Percentiles rank a stretch among this genome's conserved stretches.
These are phyloP conservation scores for Acacia pycnantha DNA, from an alignment of 331 rosid genomes.

Conservation along the genomic window DNA sequence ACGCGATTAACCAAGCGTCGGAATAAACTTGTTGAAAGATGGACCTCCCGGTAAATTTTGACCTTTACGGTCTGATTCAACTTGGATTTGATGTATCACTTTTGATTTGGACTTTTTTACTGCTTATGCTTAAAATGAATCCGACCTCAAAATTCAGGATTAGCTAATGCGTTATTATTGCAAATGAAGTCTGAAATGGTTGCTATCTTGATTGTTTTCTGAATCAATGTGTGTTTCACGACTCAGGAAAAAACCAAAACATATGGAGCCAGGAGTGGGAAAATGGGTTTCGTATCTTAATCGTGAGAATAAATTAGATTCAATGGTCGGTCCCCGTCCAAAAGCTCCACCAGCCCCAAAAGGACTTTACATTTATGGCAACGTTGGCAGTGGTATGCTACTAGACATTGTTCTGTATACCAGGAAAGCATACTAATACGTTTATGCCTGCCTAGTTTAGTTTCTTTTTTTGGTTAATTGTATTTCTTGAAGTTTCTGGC, in stretches of 20 bases:
- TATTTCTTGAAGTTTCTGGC: constrained; percentile 21
- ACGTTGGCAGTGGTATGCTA: constrained; percentile 86
- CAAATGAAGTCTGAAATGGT: background rate
- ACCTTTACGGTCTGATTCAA: constrained; percentile 22
- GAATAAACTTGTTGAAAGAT: constrained; percentile 51
- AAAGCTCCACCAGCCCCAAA: constrained; percentile 84
- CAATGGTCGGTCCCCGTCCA: constrained; percentile 72
- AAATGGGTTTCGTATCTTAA: constrained; percentile 98
- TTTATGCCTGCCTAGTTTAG: constrained; percentile 9
- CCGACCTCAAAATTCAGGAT: background rate
- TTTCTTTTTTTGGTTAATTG: constrained; percentile 2
- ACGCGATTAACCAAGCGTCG: constrained; percentile 26
- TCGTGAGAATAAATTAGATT: constrained; percentile 88
- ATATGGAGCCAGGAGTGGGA: constrained; percentile 86
- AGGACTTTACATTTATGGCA: constrained; percentile 93
- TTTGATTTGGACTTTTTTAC: background rate
- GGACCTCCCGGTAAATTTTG: constrained; percentile 54
- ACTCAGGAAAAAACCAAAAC: constrained; percentile 60
- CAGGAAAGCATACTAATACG: constrained; percentile 8
- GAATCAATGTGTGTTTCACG: constrained; percentile 19
- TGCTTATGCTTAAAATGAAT: constrained; percentile 7
- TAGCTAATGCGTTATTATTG: background rate
- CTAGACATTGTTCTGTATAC: constrained; percentile 18
- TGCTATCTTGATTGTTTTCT: background rate
- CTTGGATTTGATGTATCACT: background rate